Base-by-base conservation (phyloP, 768 basidiomycete species). In the Mycena maculata region DNA sequence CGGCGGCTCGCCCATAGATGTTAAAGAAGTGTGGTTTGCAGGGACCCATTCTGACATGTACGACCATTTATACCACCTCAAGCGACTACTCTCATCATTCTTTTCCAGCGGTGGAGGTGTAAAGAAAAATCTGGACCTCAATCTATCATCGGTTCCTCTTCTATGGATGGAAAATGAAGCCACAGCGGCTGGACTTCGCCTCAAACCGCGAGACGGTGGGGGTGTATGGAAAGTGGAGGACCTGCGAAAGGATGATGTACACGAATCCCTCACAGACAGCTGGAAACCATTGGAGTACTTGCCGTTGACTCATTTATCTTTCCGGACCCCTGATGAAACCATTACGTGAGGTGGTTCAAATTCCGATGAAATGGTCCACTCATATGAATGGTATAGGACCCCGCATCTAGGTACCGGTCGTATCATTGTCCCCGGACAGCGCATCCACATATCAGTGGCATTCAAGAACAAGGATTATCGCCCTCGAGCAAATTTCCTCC, bases 91-190 rank as follows among this genome's bases (percentile, higher is more conserved):
- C 36, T 13, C 9, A 38, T 11, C 4, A 41, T 23, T 30, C 8
- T 9, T 27, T 5, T 8, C 16, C 38, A 69, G 67, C 18, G 67
- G 67, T 2, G 67, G 67, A 2, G 67, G 67, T 0, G 5, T 50
- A 3, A 60, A 65, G 27, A 48, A 65, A 1, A 69, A 69, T 39
- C 41, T 53, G 1, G 13, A 65, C 0, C 62, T 69, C 47, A 69
- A 69, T 36, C 55, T 65, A 4, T 63, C 67, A 1, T 65, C 58
- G 2, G 56, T 69, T 16, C 63, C 67, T 7, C 44, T 69, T 6
- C 31, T 69, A 6, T 69, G 67, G 67, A 69, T 69, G 67, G 67
- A 59, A 30, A 64, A 65, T 15, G 67, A 69, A 22, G 67, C 67
- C 9, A 44, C 48, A 25, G 42, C 33, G 1, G 67, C 63, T 7